phyloP scores from a whole-genome alignment of 2,329 filamentous ascomycete genomes.

The Truncatella angustata region DNA sequence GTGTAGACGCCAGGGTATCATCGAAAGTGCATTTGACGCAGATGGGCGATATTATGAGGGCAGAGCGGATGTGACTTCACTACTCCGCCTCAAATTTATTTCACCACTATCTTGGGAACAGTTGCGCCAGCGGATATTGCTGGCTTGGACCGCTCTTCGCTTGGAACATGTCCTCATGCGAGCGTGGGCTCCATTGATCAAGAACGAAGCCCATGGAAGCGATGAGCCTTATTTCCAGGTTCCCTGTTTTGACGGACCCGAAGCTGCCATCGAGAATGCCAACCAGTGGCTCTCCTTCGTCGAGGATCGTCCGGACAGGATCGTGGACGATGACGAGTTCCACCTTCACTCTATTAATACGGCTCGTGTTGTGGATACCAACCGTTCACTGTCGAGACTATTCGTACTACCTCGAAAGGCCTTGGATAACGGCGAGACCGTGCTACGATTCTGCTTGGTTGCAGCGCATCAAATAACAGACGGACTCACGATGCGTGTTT shows the following conservation, averaged over 20 bases:
- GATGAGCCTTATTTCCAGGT: neutral
- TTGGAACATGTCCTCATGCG: slow-evolving; percentile 17
- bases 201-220: slow-evolving; percentile 7
- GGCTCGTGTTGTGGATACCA: slow-evolving; percentile 16
- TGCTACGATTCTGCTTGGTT: slow-evolving; percentile 18
- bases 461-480: slow-evolving; percentile 23
- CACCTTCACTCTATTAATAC: slow-evolving; percentile 20
- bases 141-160: slow-evolving; percentile 20
- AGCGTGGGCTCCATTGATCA: neutral
- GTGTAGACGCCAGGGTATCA: slow-evolving; percentile 7
- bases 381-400: slow-evolving; percentile 15
- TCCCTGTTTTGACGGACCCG: neutral
- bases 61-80: slow-evolving; percentile 20
- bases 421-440: slow-evolving; percentile 1
- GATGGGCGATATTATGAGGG: slow-evolving; percentile 22
- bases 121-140: slow-evolving; percentile 16
- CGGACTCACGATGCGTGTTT: slow-evolving; percentile 17
- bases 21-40: slow-evolving; percentile 22
- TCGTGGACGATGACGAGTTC: slow-evolving; percentile 17
- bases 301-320: slow-evolving; percentile 2
- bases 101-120: slow-evolving; percentile 14
- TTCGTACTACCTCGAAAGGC: slow-evolving; percentile 17
- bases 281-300: neutral
- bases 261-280: slow-evolving; percentile 15
- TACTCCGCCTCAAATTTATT: slow-evolving; percentile 14